phyloP scores from a whole-genome alignment of 2,329 filamentous ascomycete genomes.

The Aspergillus floridensis region DNA sequence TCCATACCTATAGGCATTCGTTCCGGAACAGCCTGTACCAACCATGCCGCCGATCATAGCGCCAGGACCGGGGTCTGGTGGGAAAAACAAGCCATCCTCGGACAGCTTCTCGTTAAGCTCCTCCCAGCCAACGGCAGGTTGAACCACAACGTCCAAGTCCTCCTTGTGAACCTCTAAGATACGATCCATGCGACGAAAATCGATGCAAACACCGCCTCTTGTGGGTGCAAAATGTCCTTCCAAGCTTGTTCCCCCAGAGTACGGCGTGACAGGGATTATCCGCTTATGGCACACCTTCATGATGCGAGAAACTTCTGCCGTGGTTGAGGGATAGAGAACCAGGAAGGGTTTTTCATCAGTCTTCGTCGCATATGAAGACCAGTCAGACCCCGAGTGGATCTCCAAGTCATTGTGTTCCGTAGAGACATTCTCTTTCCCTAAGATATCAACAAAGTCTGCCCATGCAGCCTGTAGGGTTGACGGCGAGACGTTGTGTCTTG shows the following conservation, averaged over 20 bases:
- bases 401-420: conserved; percentile 54
- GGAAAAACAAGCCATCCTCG: conserved; percentile 79
- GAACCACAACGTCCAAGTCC: conserved; percentile 72
- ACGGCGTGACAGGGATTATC: conserved; percentile 79
- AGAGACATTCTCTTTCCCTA: conserved; percentile 63
- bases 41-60: conserved; percentile 81
- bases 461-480: conserved; percentile 63
- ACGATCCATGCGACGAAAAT: conserved; percentile 82
- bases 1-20: conserved; percentile 87
- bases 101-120: conserved; percentile 73
- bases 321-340: conserved; percentile 72
- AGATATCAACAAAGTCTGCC: conserved; percentile 60
- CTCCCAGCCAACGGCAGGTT: conserved; percentile 85
- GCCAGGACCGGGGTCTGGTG: conserved; percentile 84
- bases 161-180: conserved; percentile 74
- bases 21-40: conserved; percentile 60
- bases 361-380: conserved; percentile 55
- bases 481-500: conserved; percentile 55
- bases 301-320: conserved; percentile 78
- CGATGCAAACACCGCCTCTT: conserved; percentile 76
- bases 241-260: conserved; percentile 82
- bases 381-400: conserved; percentile 60
- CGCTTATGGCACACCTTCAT: conserved; percentile 85
- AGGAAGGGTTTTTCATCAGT: conserved; percentile 50
- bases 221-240: conserved; percentile 88